Evolutionary conservation across 257 asterid genomes (phyloP).

Genomic region (Ajuga chamaepitys): DNA sequence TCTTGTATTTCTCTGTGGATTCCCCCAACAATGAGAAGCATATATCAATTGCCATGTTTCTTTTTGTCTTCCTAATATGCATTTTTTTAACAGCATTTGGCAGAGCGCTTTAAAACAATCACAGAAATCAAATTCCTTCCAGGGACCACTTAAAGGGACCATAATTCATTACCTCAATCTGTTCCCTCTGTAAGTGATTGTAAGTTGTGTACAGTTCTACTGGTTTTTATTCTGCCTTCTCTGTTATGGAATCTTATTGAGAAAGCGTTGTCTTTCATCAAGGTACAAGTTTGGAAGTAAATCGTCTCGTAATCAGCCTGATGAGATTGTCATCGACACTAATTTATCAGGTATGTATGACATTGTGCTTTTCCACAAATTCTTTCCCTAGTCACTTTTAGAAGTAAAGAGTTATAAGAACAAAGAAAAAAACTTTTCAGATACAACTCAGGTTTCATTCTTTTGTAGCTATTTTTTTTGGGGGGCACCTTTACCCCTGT

Average conservation of each 20-base stretch:
- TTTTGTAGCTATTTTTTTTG: too few relatives aligned
- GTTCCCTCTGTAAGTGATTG: slow-evolving; percentile 42
- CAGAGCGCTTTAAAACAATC: slow-evolving; percentile 31
- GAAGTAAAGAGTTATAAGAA: too few relatives aligned
- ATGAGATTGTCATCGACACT: slow-evolving; percentile 16
- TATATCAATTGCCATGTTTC: background rate
- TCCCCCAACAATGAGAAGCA: background rate
- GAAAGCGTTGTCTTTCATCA: slow-evolving; percentile 14
- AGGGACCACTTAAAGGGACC: slow-evolving; percentile 29
- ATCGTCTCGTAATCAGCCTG: slow-evolving; percentile 13
- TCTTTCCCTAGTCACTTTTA: too few relatives aligned
- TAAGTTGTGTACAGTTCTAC: background rate
- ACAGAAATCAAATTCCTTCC: slow-evolving; percentile 27
- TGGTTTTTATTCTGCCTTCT: background rate
- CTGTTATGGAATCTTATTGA: slow-evolving; percentile 12
- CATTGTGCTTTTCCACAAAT: background rate
- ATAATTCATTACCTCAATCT: slow-evolving; percentile 36
- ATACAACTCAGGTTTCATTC: too few relatives aligned
- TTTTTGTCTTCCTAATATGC: slow-evolving; percentile 2
- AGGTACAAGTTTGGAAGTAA: slow-evolving; percentile 39
- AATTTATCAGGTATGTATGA: slow-evolving; percentile 28
- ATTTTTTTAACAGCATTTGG: slow-evolving; percentile 47
- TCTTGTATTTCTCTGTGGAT: background rate
- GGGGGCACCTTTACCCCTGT: too few relatives aligned
- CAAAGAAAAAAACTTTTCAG: too few relatives aligned